These are phyloP conservation scores for Solanum peruvianum DNA, from an alignment of 257 asterid genomes.

Conservation along the genomic window DNA sequence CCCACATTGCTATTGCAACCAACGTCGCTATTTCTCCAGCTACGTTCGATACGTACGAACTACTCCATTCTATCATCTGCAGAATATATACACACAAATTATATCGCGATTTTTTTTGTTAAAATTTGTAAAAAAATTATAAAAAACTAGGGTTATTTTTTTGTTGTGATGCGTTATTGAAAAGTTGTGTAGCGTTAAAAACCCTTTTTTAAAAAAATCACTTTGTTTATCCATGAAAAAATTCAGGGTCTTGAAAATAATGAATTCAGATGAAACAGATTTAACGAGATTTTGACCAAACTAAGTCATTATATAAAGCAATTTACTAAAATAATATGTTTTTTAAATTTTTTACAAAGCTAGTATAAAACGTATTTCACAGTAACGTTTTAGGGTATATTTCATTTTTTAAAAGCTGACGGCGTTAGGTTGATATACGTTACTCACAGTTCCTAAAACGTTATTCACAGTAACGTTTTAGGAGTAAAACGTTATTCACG, in stretches of 20 bases:
- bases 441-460: no score
- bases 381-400: no score
- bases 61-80: constrained; percentile 59
- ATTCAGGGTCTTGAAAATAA: neutral
- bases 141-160: neutral
- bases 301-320: no score
- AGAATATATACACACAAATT: neutral
- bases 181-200: neutral
- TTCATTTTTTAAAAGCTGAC: no score
- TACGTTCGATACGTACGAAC: constrained; percentile 35
- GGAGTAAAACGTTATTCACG: no score
- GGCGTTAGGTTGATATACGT: no score
- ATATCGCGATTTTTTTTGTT: neutral
- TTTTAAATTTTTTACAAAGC: no score
- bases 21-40: constrained; percentile 57
- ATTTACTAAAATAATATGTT: no score
- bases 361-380: no score
- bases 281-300: no score
- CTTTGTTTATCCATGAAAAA: neutral
- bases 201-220: neutral
- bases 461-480: no score
- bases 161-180: neutral
- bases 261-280: no score
- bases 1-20: constrained; percentile 37
- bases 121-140: neutral